Percentiles rank a stretch among this genome's conserved stretches.
These are phyloP conservation scores for Amoebophrya sp. DNA, from an alignment of 169 alveolate species.

Conservation along the genomic window DNA sequence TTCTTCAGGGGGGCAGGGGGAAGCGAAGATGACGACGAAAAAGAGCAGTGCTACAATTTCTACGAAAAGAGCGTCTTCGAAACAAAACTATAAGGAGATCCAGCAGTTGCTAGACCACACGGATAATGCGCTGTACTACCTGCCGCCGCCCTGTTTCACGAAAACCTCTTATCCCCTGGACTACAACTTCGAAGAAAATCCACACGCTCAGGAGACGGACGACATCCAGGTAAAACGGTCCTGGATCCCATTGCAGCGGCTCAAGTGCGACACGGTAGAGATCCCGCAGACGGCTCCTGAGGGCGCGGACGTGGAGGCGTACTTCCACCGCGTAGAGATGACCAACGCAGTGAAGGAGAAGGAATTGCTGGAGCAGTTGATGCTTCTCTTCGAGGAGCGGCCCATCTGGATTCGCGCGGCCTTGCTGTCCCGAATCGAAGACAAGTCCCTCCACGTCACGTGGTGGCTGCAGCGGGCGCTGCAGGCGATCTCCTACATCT, in stretches of 20 bases:
- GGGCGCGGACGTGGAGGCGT: neutral
- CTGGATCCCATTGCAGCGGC: neutral
- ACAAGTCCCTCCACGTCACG: neutral
- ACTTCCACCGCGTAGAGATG: neutral
- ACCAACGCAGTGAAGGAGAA: neutral
- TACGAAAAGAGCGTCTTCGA: too few species aligned
- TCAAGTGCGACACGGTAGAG: neutral
- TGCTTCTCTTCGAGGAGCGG: neutral
- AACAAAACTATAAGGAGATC: too few species aligned
- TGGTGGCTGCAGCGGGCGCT: slow-evolving; percentile 25
- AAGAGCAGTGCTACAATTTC: too few species aligned
- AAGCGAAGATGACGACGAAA: too few species aligned
- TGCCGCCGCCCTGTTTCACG: neutral
- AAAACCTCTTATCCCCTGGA: neutral
- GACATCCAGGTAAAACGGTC: neutral
- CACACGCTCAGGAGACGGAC: neutral
- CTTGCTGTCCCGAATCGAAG: neutral
- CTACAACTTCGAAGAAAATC: slow-evolving; percentile 8
- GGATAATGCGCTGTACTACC: too few species aligned
- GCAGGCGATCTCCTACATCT: neutral
- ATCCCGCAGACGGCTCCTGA: neutral
- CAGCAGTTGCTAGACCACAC: too few species aligned
- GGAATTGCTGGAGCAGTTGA: neutral
- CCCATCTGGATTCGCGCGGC: slow-evolving; percentile 10
- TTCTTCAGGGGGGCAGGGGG: too few species aligned